phyloP scores from a whole-genome alignment of 768 basidiomycete genomes.

The Trametes gibbosa region DNA sequence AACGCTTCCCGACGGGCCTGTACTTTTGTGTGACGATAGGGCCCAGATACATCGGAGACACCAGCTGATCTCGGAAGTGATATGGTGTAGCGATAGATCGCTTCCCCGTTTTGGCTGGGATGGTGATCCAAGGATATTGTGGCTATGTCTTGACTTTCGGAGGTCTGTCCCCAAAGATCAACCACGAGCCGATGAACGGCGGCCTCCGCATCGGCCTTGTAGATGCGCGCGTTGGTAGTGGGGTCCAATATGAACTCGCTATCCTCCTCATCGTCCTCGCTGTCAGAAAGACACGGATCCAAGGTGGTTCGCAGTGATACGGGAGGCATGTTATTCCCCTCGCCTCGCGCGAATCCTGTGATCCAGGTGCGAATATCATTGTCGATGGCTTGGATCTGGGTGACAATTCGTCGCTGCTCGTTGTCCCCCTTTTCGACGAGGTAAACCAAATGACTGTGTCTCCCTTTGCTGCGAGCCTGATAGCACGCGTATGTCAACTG shows the following conservation, averaged over 20 bases:
- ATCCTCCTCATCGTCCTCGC: slow-evolving; percentile 45
- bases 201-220: slow-evolving; percentile 53
- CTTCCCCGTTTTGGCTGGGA: not conserved
- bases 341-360: slow-evolving; percentile 38
- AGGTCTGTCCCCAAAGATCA: not conserved
- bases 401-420: slow-evolving; percentile 51
- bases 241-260: slow-evolving; percentile 54
- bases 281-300: slow-evolving; percentile 47
- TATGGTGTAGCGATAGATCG: slow-evolving; percentile 19
- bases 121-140: not conserved
- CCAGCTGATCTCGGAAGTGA: slow-evolving; percentile 5
- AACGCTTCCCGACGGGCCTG: slow-evolving; percentile 15
- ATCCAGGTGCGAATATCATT: slow-evolving; percentile 49
- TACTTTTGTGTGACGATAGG: not conserved
- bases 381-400: slow-evolving; percentile 39
- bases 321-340: slow-evolving; percentile 40
- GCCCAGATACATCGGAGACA: slow-evolving; percentile 7
- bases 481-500: slow-evolving; percentile 58
- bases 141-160: not conserved
- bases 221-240: slow-evolving; percentile 57
- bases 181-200: slow-evolving; percentile 54
- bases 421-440: slow-evolving; percentile 62
- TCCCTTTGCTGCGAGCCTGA: slow-evolving; percentile 45
- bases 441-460: slow-evolving; percentile 54
- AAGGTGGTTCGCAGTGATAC: slow-evolving; percentile 37